Percentiles rank a stretch among this genome's conserved stretches.
phyloP scores from a whole-genome alignment of 305 asterid species.

The Solanum hybrid region DNA sequence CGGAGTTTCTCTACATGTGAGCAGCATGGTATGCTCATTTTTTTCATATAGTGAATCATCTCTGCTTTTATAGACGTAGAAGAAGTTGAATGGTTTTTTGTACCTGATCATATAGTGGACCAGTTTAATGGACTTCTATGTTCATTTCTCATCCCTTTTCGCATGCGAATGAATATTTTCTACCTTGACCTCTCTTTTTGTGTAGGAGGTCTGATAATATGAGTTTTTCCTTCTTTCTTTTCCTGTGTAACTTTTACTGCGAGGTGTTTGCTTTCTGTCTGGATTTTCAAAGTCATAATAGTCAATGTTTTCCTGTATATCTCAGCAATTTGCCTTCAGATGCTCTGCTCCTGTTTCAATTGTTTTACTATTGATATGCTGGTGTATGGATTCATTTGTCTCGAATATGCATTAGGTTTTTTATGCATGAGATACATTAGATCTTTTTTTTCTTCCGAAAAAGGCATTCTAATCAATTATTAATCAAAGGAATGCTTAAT shows the following conservation, averaged over 20 bases:
- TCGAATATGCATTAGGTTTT: no score
- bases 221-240: neutral
- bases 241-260: neutral
- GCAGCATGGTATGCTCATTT: neutral
- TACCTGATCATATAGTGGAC: neutral
- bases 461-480: no score
- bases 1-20: neutral
- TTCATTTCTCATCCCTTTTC: neutral
- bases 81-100: neutral
- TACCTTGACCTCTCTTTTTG: neutral
- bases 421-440: no score
- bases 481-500: no score
- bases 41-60: neutral
- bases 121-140: neutral
- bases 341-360: conserved; percentile 33
- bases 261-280: neutral
- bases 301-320: neutral
- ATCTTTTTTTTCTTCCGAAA: no score
- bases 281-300: neutral
- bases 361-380: conserved; percentile 24
- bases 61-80: neutral
- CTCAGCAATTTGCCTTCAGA: conserved; percentile 36
- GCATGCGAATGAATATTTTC: neutral
- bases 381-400: neutral
- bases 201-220: neutral